Conservation (phyloP, 306 rosid species). For the Pueraria montana region DNA sequence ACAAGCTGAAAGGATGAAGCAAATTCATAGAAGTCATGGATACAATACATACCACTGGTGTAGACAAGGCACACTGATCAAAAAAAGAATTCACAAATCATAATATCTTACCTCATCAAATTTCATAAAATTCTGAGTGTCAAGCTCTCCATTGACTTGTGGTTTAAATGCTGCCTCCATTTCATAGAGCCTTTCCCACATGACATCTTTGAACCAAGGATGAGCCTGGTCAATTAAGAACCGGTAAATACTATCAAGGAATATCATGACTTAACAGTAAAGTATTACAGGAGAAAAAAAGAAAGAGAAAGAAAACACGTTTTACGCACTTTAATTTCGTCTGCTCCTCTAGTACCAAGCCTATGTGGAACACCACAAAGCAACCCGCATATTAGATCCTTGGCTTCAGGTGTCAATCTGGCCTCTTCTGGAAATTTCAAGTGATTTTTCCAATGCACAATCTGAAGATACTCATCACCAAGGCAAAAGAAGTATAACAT, state of each 20-base stretch:
- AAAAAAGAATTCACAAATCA: conserved; percentile 32
- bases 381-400: conserved; percentile 79
- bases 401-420: conserved; percentile 87
- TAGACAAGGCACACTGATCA: conserved; percentile 5
- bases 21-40: conserved; percentile 12
- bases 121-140: conserved; percentile 97
- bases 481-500: conserved; percentile 9
- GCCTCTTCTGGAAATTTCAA: conserved; percentile 88
- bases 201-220: conserved; percentile 89
- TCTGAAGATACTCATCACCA: conserved; percentile 58
- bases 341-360: conserved; percentile 76
- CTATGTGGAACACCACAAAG: conserved; percentile 87
- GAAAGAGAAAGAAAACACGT: conserved; percentile 35
- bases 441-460: conserved; percentile 93
- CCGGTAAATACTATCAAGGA: conserved; percentile 9
- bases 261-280: not conserved
- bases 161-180: conserved; percentile 96
- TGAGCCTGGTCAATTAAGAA: conserved; percentile 67
- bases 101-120: conserved; percentile 77
- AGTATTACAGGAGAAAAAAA: not conserved
- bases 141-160: conserved; percentile 85
- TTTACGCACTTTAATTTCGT: conserved; percentile 75
- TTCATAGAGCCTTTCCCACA: conserved; percentile 84
- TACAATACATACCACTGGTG: not conserved
- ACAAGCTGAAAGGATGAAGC: conserved; percentile 7